Base-by-base conservation (phyloP, 2,329 filamentous ascomycete genomes). In the Lachnellula suecica region DNA sequence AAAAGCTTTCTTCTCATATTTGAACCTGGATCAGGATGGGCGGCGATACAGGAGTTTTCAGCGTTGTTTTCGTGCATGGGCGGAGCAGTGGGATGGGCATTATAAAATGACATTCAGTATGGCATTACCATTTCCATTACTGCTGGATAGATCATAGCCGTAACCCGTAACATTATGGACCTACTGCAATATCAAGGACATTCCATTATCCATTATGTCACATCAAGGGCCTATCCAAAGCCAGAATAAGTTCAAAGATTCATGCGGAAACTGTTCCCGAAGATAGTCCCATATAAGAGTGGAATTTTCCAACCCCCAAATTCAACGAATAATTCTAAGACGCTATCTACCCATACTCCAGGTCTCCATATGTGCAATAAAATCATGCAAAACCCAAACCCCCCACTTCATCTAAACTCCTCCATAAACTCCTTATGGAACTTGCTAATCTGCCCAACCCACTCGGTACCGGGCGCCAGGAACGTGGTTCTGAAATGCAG, bases 401-500 rank as follows among this genome's bases (percentile, higher is more conserved):
- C n/a, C n/a, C n/a, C 13, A 8, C 22, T 47, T 58, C 54, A 68
- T 62, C 74, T 75, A 61, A 81, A 97, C 79, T 96, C 83, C 46
- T 88, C 81, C 85, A 97, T 89, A 66, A 99, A 99, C 57, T 88
- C 84, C 72, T 85, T 76, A 76, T 99, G 94, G 75, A 99, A 99
- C 72, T 90, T 88, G 63, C 87, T 83, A 63, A 97, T 91, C 60
- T 87, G 81, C 45, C 86, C 84, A 6, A 95, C 86, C 94, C 94
- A 99, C 64, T 96, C 92, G 1, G 93, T 97, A 13, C 94, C 94
- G 1, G 94, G 94, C 0, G 94, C 93, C 37, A 99, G 77, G 79
- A 99, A 99, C 1, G 94, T 99, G 4, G 94, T 99, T 57, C 94
- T 81, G 81, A 99, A 96, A 76, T 99, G 94, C 66, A 94, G 77